Evolutionary conservation across 805 yeast genomes (phyloP).

Genomic region (Nakazawaea wickerhamii): DNA sequence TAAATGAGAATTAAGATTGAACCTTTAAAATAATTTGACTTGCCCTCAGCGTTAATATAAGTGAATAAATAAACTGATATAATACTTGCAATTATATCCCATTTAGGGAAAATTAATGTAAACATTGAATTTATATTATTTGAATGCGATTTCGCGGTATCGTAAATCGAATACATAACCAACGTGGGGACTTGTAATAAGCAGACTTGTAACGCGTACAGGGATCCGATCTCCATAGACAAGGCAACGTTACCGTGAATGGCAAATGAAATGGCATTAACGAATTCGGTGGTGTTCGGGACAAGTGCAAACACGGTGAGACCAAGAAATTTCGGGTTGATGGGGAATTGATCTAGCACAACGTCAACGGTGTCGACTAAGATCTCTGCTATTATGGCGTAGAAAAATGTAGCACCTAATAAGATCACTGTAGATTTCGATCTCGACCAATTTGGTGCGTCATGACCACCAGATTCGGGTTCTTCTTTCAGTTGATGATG

Average conservation of each 20-base stretch:
- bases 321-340: constrained; percentile 87
- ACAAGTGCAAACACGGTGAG: constrained; percentile 92
- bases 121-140: constrained; percentile 44
- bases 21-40: constrained; percentile 94
- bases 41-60: constrained; percentile 94
- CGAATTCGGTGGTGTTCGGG: constrained; percentile 94
- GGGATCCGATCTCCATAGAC: constrained; percentile 97
- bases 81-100: constrained; percentile 88
- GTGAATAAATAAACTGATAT: constrained; percentile 86
- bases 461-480: constrained; percentile 67
- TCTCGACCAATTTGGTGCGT: constrained; percentile 96
- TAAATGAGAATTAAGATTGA: constrained; percentile 79
- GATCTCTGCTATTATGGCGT: constrained; percentile 92
- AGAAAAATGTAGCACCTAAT: constrained; percentile 76
- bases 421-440: constrained; percentile 77
- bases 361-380: constrained; percentile 89
- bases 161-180: constrained; percentile 67
- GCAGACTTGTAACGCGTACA: constrained; percentile 94
- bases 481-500: constrained; percentile 15
- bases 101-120: constrained; percentile 84
- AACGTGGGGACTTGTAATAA: constrained; percentile 88
- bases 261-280: constrained; percentile 96
- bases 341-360: constrained; percentile 71
- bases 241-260: constrained; percentile 93
- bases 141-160: constrained; percentile 29